A percentile compares a stretch with the other conserved stretches of the same genome.
These are phyloP conservation scores for Eucalyptus albens DNA, from an alignment of 345 rosid genomes.

Conservation along the genomic window DNA sequence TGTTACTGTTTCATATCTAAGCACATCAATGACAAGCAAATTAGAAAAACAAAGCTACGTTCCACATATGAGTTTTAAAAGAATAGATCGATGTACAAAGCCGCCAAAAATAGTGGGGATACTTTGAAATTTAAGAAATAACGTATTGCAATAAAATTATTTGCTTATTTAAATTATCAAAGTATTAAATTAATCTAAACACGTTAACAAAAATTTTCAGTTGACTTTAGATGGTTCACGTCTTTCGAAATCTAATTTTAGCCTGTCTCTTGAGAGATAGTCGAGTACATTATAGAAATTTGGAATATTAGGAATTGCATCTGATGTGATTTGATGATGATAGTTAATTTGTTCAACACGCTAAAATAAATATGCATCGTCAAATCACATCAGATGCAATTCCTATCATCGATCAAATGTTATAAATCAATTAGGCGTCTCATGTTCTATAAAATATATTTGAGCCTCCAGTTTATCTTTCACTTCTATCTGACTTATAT, in stretches of 20 bases:
- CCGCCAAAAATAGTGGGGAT: neutral
- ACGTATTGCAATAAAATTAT: neutral
- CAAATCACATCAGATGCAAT: neutral
- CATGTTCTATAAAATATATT: too few species aligned
- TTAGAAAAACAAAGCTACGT: neutral
- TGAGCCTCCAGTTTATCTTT: too few species aligned
- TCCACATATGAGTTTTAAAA: neutral
- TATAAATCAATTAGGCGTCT: too few species aligned
- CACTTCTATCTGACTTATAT: too few species aligned
- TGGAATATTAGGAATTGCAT: neutral
- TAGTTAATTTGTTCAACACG: neutral
- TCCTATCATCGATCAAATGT: too few species aligned
- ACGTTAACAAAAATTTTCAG: neutral
- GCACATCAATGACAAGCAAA: neutral
- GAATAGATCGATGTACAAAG: neutral
- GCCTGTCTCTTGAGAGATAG: neutral
- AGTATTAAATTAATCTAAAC: neutral
- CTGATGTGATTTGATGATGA: fast-evolving
- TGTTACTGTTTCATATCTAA: neutral
- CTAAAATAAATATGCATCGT: neutral
- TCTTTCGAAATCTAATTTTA: neutral
- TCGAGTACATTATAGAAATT: neutral
- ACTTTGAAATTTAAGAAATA: neutral
- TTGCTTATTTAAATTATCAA: neutral
- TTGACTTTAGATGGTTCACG: neutral